Percentiles rank a stretch among this genome's conserved stretches.
phyloP scores from a whole-genome alignment of 305 asterid genomes.

The Coffea humblotiana region DNA sequence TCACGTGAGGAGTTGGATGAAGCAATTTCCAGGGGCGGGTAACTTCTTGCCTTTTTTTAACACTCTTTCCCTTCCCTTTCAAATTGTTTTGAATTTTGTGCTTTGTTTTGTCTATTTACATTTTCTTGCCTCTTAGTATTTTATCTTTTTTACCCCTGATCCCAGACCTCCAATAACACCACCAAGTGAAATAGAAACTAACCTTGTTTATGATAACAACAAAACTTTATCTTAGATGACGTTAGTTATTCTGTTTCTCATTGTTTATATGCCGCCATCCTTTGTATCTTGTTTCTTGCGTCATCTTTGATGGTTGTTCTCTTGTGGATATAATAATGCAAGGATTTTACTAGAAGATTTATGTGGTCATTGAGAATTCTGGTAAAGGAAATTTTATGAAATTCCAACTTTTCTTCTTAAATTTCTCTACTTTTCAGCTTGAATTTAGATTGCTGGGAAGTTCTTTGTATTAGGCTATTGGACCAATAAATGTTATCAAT shows the following conservation, averaged over 20 bases:
- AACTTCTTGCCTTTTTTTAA: slow-evolving; percentile 24
- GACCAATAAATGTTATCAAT: too few relatives aligned
- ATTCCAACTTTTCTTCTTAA: background rate
- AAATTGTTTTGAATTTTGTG: background rate
- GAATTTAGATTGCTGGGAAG: too few relatives aligned
- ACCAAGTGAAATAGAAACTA: background rate
- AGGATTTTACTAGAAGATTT: background rate
- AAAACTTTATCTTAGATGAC: too few relatives aligned
- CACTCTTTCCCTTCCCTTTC: slow-evolving; percentile 1
- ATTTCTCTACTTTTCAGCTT: background rate
- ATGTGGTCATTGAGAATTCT: background rate
- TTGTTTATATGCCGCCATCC: background rate
- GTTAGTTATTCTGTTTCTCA: background rate
- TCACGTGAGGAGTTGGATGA: slow-evolving; percentile 85
- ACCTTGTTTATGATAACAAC: background rate
- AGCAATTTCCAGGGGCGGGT: slow-evolving; percentile 85
- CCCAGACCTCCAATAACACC: background rate
- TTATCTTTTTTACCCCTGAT: background rate
- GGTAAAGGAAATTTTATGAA: background rate
- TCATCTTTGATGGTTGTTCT: background rate
- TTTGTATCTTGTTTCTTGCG: too few relatives aligned
- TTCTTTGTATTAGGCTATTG: too few relatives aligned
- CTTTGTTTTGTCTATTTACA: background rate
- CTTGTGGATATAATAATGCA: background rate
- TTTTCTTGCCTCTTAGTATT: background rate